phyloP scores from a whole-genome alignment of 2,329 filamentous ascomycete genomes.

The Pseudogymnoascus sp. region DNA sequence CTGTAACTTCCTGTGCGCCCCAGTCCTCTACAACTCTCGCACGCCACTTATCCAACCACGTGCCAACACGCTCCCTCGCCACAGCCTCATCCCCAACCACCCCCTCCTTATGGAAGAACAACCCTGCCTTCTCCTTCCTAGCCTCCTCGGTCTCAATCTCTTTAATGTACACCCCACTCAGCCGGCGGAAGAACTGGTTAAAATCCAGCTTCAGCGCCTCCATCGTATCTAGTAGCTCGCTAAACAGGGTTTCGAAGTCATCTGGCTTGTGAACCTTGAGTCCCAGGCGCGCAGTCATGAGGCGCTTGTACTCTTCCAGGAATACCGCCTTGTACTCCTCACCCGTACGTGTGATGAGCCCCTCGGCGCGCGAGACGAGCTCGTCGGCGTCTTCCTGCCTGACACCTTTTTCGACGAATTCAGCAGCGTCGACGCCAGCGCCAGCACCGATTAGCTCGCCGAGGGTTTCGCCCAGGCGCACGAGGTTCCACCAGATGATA shows the following conservation, averaged over 20 bases:
- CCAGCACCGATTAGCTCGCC: constrained; percentile 84
- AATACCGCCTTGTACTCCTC: constrained; percentile 89
- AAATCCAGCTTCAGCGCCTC: constrained; percentile 84
- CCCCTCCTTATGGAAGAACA: constrained; percentile 77
- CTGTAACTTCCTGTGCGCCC: constrained; percentile 41
- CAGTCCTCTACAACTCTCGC: constrained; percentile 69
- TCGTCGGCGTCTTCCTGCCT: constrained; percentile 58
- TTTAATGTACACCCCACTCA: constrained; percentile 56
- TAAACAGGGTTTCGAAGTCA: constrained; percentile 78
- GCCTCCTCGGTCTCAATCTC: constrained; percentile 60
- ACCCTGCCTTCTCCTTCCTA: constrained; percentile 55
- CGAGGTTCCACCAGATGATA: constrained; percentile 98
- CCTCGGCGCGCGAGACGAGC: constrained; percentile 75
- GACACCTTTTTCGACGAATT: constrained; percentile 69
- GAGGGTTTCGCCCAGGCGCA: constrained; percentile 80
- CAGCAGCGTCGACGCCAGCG: constrained; percentile 59
- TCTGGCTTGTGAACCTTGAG: constrained; percentile 60
- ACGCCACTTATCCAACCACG: constrained; percentile 79
- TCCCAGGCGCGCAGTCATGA: constrained; percentile 77
- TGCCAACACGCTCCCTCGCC: constrained; percentile 59
- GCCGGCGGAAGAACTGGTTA: constrained; percentile 82
- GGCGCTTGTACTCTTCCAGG: constrained; percentile 76
- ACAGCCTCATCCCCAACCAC: constrained; percentile 57
- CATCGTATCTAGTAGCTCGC: constrained; percentile 73
- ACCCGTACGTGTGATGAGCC: constrained; percentile 69